Base-by-base conservation (phyloP, 495 filamentous ascomycete genomes). In the Rhizodiscina lignyota region DNA sequence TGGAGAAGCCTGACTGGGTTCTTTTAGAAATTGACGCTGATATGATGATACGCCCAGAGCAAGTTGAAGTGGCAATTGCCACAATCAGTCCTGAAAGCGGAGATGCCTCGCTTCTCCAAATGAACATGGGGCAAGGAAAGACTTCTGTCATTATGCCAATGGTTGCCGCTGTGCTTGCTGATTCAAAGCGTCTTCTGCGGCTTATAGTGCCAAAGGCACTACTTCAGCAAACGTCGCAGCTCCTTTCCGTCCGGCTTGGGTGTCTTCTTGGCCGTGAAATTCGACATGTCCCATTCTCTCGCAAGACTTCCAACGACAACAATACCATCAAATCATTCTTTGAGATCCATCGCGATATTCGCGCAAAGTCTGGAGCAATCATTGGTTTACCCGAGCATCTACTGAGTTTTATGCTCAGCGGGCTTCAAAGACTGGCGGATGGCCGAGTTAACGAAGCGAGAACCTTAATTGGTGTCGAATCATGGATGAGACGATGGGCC, bases 11-110 rank as follows among this genome's bases (percentile, higher is more conserved):
- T 0, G 71, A 76, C 34, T 74, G 68, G 66, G 41, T 76, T 0
- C 52, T 76, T 8, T 48, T 76, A 1, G 71, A 76, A 38, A 63
- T 76, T 23, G 71, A 76, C 11, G 41, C 50, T 4, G 58, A 74
- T 37, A 42, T 74, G 1, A 45, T 71, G 2, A 66, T 75, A 26
- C 54, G 70, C 0, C 35, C 41, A 0, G 62, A 58, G 4, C 70
- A 75, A 37, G 54, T 67, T 0, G 55, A 64, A 29, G 68, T 75
- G 24, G 68, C 70, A 1, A 39, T 29, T 11, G 62, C 59, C 0
- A 76, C 59, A 11, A 69, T 68, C 13, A 46, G 50, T 0, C 71
- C 71, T 0, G 17, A 32, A 0, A 61, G 51, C 1, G 45, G 48
- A 4, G 31, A 42, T 0, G 74, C 74, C 35, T 63, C 64, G 4